Conservation (phyloP, 2,329 filamentous ascomycete species). For the Tolypocladium album region DNA sequence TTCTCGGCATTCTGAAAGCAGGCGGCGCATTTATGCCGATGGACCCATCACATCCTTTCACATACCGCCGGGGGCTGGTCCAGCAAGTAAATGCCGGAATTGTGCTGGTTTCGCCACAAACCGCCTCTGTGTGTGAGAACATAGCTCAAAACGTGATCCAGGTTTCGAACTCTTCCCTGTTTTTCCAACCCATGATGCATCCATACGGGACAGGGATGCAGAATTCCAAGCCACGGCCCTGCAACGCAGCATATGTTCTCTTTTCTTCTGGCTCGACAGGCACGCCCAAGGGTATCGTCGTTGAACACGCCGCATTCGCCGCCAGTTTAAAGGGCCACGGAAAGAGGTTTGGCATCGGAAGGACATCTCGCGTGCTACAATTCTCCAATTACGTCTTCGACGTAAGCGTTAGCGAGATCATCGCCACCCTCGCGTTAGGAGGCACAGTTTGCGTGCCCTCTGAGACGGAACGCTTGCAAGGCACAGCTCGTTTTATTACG, state of each 20-base stretch:
- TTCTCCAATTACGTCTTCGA: constrained; percentile 39
- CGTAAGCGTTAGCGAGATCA: constrained; percentile 23
- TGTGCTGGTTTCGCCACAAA: background rate
- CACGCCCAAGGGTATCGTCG: constrained; percentile 11
- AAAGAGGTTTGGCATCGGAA: constrained; percentile 11
- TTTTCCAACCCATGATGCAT: background rate
- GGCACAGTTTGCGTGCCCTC: constrained; percentile 13
- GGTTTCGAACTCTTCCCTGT: background rate
- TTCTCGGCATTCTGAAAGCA: constrained; percentile 5
- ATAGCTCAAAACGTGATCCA: constrained; percentile 1
- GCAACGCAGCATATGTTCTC: constrained; percentile 9
- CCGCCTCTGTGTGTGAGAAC: background rate
- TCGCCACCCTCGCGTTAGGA: constrained; percentile 9
- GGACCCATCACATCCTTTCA: constrained; percentile 1
- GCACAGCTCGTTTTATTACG: constrained; percentile 2
- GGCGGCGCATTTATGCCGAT: constrained; percentile 6
- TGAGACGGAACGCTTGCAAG: background rate
- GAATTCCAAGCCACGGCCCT: background rate
- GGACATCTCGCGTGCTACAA: constrained; percentile 6
- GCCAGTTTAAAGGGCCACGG: constrained; percentile 1
- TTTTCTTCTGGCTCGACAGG: constrained; percentile 15
- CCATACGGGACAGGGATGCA: background rate
- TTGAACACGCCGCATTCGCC: constrained; percentile 10
- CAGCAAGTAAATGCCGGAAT: constrained; percentile 1
- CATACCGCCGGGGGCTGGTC: background rate